Base-by-base conservation (phyloP, 139 green algal genomes). In the Coelastrella sp. region DNA sequence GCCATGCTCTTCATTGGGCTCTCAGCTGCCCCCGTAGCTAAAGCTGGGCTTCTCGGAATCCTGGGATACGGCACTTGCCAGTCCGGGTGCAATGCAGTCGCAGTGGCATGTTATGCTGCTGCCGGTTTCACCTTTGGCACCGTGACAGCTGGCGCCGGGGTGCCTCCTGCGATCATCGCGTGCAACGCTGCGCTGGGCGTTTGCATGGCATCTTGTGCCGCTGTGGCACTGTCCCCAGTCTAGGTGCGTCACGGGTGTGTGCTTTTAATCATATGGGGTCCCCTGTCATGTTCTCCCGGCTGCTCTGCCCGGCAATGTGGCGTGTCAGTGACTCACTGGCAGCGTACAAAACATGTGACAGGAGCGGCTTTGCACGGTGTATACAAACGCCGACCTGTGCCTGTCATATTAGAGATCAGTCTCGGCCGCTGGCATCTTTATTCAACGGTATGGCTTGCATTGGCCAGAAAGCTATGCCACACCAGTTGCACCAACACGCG, bases 141-240 rank as follows among this genome's bases (percentile, higher is more conserved):
- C 11, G 68, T 93, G 5, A 93, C 91, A 10, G 91, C 91, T 73
- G 91, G 91, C 7, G 61, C 65, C 23, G 89, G 84, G 4, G 17
- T 84, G 2, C 91, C 91, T 20, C 78, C 74, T 4, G 88, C 59
- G 5, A 73, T 92, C 5, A 2, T 92, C 4, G 91, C 57, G 4
- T 94, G 91, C 84, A 94, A 94, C n/a, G 60, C 66, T 2, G 79
- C 73, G 2, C 91, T 94, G 23, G 89, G 91, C 7, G 57, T 73
- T 4, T 94, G 91, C 83, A 94, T 94, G 91, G 89, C 84, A 3
- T 73, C 89, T 0, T 94, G 91, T 81, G 89, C 91, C 10, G 89
- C 91, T 11, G 89, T 91, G 0, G 91, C 87, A 0, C 78, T 91
- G 23, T 47, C 89, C 0, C 89, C 89, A 3, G 68, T 76, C 17